Evolutionary conservation across 1,284 basidiomycete genomes (phyloP).

Genomic region (Sanghuangporus weigelae): DNA sequence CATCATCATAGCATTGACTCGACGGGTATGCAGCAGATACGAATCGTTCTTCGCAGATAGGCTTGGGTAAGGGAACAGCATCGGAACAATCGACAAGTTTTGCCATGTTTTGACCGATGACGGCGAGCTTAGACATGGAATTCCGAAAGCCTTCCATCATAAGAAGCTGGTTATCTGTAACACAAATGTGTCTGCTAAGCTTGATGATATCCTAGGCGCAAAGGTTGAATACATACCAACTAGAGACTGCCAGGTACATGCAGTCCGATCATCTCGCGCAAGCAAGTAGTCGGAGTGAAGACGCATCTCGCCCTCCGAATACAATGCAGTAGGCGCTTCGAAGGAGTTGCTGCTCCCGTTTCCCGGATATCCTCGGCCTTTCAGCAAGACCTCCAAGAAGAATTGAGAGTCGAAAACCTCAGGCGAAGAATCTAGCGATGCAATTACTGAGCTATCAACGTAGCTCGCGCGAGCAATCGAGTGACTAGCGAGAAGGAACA

Average conservation of each 20-base stretch:
- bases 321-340: constrained; percentile 10
- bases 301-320: constrained; percentile 16
- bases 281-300: constrained; percentile 19
- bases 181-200: not conserved
- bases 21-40: constrained; percentile 12
- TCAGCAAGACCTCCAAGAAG: constrained; percentile 19
- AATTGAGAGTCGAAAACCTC: constrained; percentile 18
- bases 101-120: constrained; percentile 26
- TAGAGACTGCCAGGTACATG: constrained; percentile 20
- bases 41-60: not conserved
- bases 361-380: constrained; percentile 16
- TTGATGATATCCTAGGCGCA: not conserved
- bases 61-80: constrained; percentile 11
- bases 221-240: constrained; percentile 9
- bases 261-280: constrained; percentile 16
- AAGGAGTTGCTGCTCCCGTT: constrained; percentile 8
- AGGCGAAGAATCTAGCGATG: constrained; percentile 19
- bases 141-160: constrained; percentile 14
- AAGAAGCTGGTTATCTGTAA: constrained; percentile 9
- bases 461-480: constrained; percentile 16
- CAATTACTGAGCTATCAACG: constrained; percentile 7
- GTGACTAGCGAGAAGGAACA: constrained; percentile 19
- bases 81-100: constrained; percentile 19
- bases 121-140: constrained; percentile 28
- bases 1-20: constrained; percentile 5